Evolutionary conservation across 148 eudicot species (phyloP).

Genomic region (Heliosperma pusillum): DNA sequence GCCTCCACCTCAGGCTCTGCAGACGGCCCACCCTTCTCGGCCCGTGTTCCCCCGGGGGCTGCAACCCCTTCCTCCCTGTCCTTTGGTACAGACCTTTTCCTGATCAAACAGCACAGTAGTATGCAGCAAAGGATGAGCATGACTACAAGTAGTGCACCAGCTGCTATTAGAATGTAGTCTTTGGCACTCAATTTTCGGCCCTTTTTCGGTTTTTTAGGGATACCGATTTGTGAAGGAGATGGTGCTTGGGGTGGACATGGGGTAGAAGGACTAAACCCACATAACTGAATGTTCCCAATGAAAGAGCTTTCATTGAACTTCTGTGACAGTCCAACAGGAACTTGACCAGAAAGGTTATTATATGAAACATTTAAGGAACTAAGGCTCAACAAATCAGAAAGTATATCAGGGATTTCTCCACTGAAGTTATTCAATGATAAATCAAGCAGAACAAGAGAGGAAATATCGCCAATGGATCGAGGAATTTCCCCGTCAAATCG

Average conservation of each 20-base stretch:
- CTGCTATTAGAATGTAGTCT: conserved; percentile 70
- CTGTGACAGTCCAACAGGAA: conserved; percentile 45
- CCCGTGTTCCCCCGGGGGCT: conserved; percentile 27
- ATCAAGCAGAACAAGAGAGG: conserved; percentile 47
- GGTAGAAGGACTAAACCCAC: conserved; percentile 60
- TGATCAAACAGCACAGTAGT: conserved; percentile 55
- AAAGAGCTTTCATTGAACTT: conserved; percentile 68
- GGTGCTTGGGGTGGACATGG: conserved; percentile 44
- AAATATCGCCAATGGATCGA: conserved; percentile 39
- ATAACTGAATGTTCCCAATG: conserved; percentile 65
- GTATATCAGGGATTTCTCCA: conserved; percentile 54
- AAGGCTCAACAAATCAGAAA: conserved; percentile 48
- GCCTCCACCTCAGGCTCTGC: conserved; percentile 43
- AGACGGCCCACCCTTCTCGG: conserved; percentile 48
- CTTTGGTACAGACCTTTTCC: conserved; percentile 42
- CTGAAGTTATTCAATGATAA: conserved; percentile 58
- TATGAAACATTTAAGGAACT: conserved; percentile 70
- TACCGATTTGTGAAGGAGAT: conserved; percentile 25
- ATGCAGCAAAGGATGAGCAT: conserved; percentile 61
- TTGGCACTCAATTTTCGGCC: conserved; percentile 45
- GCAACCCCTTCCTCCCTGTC: conserved; percentile 24
- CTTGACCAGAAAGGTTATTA: conserved; percentile 70
- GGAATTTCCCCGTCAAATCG: conserved; percentile 50
- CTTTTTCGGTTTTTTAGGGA: conserved; percentile 9
- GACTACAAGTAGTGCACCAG: conserved; percentile 53